These are phyloP conservation scores for Cymbidium sinense DNA, from an alignment of 106 monocot species.

Conservation along the genomic window DNA sequence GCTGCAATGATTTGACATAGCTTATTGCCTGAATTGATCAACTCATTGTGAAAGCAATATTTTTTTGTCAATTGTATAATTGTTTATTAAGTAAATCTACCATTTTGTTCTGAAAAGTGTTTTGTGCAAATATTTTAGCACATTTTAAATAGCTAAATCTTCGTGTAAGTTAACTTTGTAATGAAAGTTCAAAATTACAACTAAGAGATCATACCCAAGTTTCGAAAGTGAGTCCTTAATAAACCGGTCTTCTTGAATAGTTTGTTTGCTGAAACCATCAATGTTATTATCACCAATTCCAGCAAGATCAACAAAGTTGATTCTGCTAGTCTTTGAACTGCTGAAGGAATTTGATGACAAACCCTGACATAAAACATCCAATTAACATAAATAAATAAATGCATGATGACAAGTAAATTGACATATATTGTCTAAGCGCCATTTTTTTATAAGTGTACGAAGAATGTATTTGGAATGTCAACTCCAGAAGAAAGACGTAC, in stretches of 20 bases:
- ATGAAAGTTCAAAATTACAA: background rate
- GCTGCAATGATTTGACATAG: background rate
- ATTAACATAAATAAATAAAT: background rate
- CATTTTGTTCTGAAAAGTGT: background rate
- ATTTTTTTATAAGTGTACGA: background rate
- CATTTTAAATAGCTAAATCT: background rate
- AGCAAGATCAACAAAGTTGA: constrained; percentile 92
- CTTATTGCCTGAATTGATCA: background rate
- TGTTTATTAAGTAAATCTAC: background rate
- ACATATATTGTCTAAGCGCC: background rate
- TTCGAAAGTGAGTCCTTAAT: constrained; percentile 67
- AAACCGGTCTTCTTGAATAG: constrained; percentile 47
- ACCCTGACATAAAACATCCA: constrained; percentile 29
- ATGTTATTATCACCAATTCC: constrained; percentile 47
- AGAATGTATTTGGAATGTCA: background rate
- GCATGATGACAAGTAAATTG: background rate
- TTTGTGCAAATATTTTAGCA: background rate
- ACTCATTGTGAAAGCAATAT: background rate
- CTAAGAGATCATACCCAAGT: constrained; percentile 60
- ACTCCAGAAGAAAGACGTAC: background rate
- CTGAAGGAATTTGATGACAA: constrained; percentile 51
- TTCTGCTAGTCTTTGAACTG: constrained; percentile 78
- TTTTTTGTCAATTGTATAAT: background rate
- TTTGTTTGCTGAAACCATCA: constrained; percentile 41
- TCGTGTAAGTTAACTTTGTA: background rate